A percentile compares a stretch with the other conserved stretches of the same genome.
Evolutionary conservation across 163 green algal species (phyloP).

Genomic region (Smithsoniella earleae): DNA sequence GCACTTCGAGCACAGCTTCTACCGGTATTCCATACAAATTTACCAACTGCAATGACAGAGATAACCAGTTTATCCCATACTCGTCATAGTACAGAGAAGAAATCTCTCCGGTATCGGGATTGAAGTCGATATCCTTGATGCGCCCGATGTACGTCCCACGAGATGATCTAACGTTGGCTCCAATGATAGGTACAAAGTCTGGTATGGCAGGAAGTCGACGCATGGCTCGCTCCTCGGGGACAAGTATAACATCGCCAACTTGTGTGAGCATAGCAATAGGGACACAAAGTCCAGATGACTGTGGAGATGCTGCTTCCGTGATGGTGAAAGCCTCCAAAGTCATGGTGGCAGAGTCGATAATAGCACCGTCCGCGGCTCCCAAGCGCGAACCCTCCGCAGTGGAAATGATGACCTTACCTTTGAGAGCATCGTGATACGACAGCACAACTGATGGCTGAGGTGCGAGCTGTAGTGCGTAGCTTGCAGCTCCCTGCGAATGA

Average conservation of each 20-base stretch:
- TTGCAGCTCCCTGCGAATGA: neutral
- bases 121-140: conserved; percentile 20
- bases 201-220: neutral
- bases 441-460: conserved; percentile 2
- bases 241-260: conserved; percentile 20
- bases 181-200: conserved; percentile 12
- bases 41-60: neutral
- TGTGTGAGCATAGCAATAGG: conserved; percentile 16
- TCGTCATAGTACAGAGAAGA: conserved; percentile 15
- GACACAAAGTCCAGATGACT: neutral
- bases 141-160: conserved; percentile 14
- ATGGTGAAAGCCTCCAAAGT: conserved; percentile 7
- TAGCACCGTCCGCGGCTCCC: neutral
- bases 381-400: neutral
- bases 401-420: conserved; percentile 16
- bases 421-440: conserved; percentile 13
- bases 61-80: neutral
- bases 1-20: conserved; percentile 1
- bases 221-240: conserved; percentile 19
- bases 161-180: neutral
- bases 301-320: neutral
- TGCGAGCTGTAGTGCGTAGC: conserved; percentile 1
- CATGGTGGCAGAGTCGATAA: conserved; percentile 15
- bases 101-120: conserved; percentile 9
- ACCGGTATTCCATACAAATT: conserved; percentile 15